Conservation (phyloP, 2,329 filamentous ascomycete genomes). For the Phialophora macrospora region DNA sequence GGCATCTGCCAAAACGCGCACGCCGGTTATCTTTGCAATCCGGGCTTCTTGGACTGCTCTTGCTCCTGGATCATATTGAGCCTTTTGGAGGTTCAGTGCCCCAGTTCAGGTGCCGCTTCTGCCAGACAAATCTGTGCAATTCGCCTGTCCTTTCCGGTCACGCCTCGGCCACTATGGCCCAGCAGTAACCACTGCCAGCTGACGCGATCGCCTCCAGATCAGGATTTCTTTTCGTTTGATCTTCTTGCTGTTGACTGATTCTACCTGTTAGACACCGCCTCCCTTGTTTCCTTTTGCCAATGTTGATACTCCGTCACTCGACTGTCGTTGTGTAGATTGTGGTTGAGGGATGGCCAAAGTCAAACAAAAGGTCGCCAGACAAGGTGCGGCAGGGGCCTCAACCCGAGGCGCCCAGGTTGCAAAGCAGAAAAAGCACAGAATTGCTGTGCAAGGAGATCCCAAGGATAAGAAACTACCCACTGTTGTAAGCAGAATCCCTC, state of each 20-base stretch:
- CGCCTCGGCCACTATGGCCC: not conserved
- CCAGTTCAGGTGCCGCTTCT: not conserved
- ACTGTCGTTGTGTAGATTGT: constrained; percentile 28
- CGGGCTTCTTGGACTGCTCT: not conserved
- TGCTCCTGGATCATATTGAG: not conserved
- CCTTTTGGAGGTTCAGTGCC: not conserved
- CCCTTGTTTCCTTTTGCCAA: constrained; percentile 16
- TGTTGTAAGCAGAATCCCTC: constrained; percentile 45
- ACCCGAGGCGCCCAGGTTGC: constrained; percentile 34
- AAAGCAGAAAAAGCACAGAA: constrained; percentile 56
- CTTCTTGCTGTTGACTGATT: constrained; percentile 16
- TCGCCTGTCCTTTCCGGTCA: not conserved
- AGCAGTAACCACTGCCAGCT: constrained; percentile 24
- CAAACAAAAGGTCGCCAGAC: constrained; percentile 27
- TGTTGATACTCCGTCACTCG: constrained; percentile 21
- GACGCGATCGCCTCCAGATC: constrained; percentile 13
- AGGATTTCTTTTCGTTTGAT: not conserved
- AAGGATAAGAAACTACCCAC: constrained; percentile 65
- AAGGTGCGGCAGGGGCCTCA: constrained; percentile 17
- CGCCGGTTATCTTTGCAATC: not conserved
- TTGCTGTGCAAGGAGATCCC: constrained; percentile 62
- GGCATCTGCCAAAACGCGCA: not conserved
- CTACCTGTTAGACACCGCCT: constrained; percentile 8
- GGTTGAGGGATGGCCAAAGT: constrained; percentile 26
- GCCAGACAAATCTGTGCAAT: constrained; percentile 6